phyloP scores from a whole-genome alignment of 2,329 filamentous ascomycete genomes.

The Amauroascus niger region DNA sequence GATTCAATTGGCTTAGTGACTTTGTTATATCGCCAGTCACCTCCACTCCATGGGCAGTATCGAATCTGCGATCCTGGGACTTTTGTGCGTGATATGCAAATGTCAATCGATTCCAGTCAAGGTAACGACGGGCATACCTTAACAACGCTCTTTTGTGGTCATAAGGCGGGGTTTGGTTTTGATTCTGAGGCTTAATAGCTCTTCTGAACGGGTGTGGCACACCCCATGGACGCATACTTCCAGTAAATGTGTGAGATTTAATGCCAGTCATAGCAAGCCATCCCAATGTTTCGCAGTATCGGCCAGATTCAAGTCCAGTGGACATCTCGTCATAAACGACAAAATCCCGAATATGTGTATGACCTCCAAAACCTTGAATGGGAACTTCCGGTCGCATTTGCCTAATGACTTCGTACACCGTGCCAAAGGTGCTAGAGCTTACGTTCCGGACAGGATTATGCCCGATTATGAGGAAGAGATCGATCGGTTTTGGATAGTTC shows the following conservation, averaged over 20 bases:
- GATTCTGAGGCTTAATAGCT: conserved; percentile 23
- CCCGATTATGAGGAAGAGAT: conserved; percentile 54
- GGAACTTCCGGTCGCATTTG: conserved; percentile 47
- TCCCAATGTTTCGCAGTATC: conserved; percentile 59
- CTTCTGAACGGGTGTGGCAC: conserved; percentile 37
- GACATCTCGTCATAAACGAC: conserved; percentile 53
- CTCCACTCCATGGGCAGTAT: conserved; percentile 40
- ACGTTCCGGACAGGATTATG: conserved; percentile 50
- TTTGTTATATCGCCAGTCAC: conserved; percentile 45
- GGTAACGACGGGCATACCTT: conserved; percentile 50
- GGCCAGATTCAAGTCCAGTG: conserved; percentile 53
- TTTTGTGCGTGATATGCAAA: conserved; percentile 54
- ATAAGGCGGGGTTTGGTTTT: background rate
- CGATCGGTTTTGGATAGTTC: conserved; percentile 46
- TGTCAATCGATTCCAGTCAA: conserved; percentile 59
- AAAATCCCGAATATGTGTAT: conserved; percentile 57
- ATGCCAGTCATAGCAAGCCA: conserved; percentile 58
- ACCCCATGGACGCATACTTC: conserved; percentile 33
- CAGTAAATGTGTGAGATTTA: conserved; percentile 39
- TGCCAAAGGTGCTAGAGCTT: conserved; percentile 36
- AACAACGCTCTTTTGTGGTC: conserved; percentile 3
- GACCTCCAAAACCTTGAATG: conserved; percentile 57
- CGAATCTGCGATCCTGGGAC: conserved; percentile 41
- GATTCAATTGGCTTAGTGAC: conserved; percentile 45
- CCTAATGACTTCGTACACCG: conserved; percentile 52